Evolutionary conservation across 257 asterid species (phyloP).

Genomic region (Rhazya stricta): DNA sequence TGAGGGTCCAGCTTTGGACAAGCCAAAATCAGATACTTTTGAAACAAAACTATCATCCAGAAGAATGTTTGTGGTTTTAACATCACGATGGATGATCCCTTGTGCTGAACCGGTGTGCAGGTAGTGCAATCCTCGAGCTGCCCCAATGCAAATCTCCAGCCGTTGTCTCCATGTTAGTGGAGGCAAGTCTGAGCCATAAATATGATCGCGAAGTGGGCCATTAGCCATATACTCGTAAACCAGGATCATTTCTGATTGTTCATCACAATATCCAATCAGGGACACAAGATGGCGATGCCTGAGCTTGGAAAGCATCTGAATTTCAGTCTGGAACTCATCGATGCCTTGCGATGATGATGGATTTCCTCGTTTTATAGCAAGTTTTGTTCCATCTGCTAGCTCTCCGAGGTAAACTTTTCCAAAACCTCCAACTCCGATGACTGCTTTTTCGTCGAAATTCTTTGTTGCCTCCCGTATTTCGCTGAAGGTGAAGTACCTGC

Average conservation of each 20-base stretch:
- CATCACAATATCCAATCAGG: constrained; percentile 80
- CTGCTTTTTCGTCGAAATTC: constrained; percentile 59
- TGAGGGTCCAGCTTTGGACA: constrained; percentile 82
- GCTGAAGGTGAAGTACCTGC: constrained; percentile 53
- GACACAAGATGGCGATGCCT: constrained; percentile 89
- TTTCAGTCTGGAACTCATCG: constrained; percentile 81
- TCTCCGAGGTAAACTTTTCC: constrained; percentile 85
- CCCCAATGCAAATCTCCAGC: constrained; percentile 85
- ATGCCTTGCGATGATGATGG: constrained; percentile 84
- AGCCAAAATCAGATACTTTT: constrained; percentile 86
- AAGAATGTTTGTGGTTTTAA: constrained; percentile 83
- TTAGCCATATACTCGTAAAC: constrained; percentile 81
- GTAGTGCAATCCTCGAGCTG: constrained; percentile 87
- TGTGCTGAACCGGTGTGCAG: constrained; percentile 95
- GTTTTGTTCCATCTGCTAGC: constrained; percentile 51
- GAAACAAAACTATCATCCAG: constrained; percentile 64
- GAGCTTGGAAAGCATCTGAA: constrained; percentile 71
- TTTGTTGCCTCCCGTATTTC: constrained; percentile 68
- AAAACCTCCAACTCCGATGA: constrained; percentile 90
- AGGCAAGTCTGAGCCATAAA: constrained; percentile 55
- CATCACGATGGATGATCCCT: constrained; percentile 85
- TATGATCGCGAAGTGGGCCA: constrained; percentile 79
- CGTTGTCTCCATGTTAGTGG: constrained; percentile 73
- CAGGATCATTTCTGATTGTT: constrained; percentile 76
- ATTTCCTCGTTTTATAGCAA: constrained; percentile 84